Base-by-base conservation (phyloP, 768 basidiomycete species). In the Tremella fuciformis region DNA sequence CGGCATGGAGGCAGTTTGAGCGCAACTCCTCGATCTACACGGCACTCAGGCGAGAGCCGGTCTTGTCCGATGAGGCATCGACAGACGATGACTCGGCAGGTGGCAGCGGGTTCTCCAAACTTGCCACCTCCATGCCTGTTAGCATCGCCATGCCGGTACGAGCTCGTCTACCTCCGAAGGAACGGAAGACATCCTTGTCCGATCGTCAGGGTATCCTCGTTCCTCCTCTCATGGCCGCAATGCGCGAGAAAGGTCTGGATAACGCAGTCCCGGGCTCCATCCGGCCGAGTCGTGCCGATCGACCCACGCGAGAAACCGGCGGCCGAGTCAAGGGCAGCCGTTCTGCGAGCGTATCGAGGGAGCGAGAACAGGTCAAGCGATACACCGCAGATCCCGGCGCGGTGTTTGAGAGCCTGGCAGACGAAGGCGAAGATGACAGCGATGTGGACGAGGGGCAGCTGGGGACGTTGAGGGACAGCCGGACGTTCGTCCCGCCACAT, bases 401-500 rank as follows among this genome's bases (percentile, higher is more conserved):
- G 1, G 64, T 71, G 4, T 63, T 74, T 47, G 75, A 72, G 52
- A 55, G 59, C 1, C 29, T 75, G 48, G 66, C 52, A 15, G 73
- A 70, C 53, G 71, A 65, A 4, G 53, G 42, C 1, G 59, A 58
- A 2, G 62, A 59, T 11, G 65, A 62, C 15, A 60, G 63, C 8
- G 61, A 62, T 22, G 73, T 59, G 13, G 64, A 65, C n/a, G 64
- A 69, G 1, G 60, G 18, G 3, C 26, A 57, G 21, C 47, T 46
- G 51, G 72, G 65, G 19, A 70, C 66, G 15, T 50, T 73, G 48
- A 62, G 62, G 19, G 73, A 69, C 13, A 63, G 56, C 15, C 57
- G 48, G 42, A 62, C 58, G n/a, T 76, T 76, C 58, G 60, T 73
- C 13, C 74, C 74, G 34, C 74, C 74, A 11, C 74, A 76, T 65